Evolutionary conservation across 2,329 filamentous ascomycete genomes (phyloP), one percentile per base, ranked within the genome.

Genomic region (Phoma sp.): DNA sequence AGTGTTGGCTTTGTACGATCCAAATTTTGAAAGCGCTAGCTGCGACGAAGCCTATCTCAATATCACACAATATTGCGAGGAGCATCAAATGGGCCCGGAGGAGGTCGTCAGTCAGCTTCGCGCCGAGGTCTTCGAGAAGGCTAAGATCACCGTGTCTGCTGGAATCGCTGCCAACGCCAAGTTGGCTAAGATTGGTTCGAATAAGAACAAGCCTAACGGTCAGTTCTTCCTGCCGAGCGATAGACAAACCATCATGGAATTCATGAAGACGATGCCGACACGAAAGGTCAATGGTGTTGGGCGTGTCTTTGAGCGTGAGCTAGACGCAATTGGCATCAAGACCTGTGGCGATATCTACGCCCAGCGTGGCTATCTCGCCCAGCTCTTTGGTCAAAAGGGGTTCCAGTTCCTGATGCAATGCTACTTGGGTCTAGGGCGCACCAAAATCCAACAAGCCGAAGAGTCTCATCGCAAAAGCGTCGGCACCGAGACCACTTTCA

Each of bases 21-120:
- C 91, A 0, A 83, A 90, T 1, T 99, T 96, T 64, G 92, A 98
- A 73, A 96, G 90, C 65, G 92, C 93, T 0, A 96, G 92, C 70
- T 93, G 96, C 60, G 95, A 99, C 65, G 95, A 99, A 74, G 95
- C 95, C 1, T 99, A 97, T 70, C 80, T 99, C 23, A 98, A 99
- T 66, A 90, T 99, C 53, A 98, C 95, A 0, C 80, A 74, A 43
- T 98, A 96, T 71, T 96, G 93, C 68, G 64, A 78, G 10, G 83
- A 86, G 28, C 87, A 93, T 57, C 69, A 83, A 10, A 81, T 93
- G 70, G 80, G 76, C 0, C 88, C 93, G 0, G 87, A 89, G 38
- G 88, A 91, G 25, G 90, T 82, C 0, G 90, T 97, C 11, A 81
- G 86, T 37, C 87, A 93, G 64, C 86, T 98, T 78, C 86, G 95